Percentiles rank a stretch among this genome's conserved stretches.
Evolutionary conservation across 2,329 filamentous ascomycete species (phyloP).

Genomic region (Thielaviopsis punctulata): DNA sequence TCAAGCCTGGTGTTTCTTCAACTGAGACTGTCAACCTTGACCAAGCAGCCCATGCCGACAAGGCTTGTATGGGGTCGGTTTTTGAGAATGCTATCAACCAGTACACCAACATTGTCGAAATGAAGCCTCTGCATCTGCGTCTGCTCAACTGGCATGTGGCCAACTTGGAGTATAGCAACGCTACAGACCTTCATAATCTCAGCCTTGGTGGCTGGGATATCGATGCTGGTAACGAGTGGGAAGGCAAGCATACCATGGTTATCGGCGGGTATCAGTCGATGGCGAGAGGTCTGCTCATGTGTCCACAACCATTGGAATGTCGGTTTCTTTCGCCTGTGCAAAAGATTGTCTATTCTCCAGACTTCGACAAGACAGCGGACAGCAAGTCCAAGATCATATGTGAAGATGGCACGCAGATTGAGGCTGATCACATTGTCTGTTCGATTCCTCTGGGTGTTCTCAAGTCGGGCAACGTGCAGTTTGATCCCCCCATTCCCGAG

Average conservation of each 20-base stretch:
- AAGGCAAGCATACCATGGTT: constrained; percentile 84
- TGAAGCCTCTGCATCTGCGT: constrained; percentile 73
- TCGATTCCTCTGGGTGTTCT: constrained; percentile 83
- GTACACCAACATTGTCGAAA: constrained; percentile 65
- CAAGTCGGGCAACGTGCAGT: constrained; percentile 66
- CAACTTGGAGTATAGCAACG: constrained; percentile 95
- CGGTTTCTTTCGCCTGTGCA: constrained; percentile 56
- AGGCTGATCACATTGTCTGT: constrained; percentile 81
- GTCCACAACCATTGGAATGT: constrained; percentile 61
- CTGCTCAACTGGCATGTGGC: constrained; percentile 97
- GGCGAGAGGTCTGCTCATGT: constrained; percentile 66
- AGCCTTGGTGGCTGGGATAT: constrained; percentile 92
- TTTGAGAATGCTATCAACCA: constrained; percentile 84
- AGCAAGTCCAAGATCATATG: constrained; percentile 47
- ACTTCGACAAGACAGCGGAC: constrained; percentile 13
- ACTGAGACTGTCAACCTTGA: constrained; percentile 57
- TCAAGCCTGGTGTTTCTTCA: constrained; percentile 46
- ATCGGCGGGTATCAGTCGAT: constrained; percentile 88
- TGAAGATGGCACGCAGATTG: constrained; percentile 56
- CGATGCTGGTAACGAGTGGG: constrained; percentile 93
- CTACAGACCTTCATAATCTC: constrained; percentile 68
- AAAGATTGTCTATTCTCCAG: constrained; percentile 39
- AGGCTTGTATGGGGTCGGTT: constrained; percentile 71
- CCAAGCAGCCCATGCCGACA: constrained; percentile 40
- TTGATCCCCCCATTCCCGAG: constrained; percentile 73